Conservation (phyloP, 805 yeast species). For the Wickerhamomyces hampshirensis region DNA sequence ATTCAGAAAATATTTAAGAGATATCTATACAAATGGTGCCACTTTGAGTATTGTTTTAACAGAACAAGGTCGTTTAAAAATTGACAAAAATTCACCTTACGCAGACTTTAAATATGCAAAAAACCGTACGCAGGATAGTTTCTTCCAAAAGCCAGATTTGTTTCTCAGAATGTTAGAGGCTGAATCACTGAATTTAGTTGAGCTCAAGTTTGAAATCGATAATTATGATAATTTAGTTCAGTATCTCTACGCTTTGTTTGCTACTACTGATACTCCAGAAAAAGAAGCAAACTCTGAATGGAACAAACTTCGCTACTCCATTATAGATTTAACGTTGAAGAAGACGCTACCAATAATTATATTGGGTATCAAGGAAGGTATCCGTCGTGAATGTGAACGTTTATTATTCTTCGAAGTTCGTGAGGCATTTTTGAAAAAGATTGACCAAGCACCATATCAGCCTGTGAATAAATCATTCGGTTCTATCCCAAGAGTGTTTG, state of each 20-base stretch:
- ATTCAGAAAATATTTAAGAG: conserved; percentile 65
- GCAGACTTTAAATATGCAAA: conserved; percentile 90
- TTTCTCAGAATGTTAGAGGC: conserved; percentile 90
- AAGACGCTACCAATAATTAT: conserved; percentile 64
- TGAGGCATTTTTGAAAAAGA: conserved; percentile 56
- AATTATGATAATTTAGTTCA: conserved; percentile 35
- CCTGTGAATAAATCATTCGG: conserved; percentile 76
- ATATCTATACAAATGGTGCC: conserved; percentile 59
- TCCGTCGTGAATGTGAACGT: conserved; percentile 72
- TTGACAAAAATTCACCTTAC: conserved; percentile 74
- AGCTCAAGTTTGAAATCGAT: conserved; percentile 50
- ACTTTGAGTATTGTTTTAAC: conserved; percentile 71
- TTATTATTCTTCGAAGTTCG: conserved; percentile 67
- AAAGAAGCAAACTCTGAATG: conserved; percentile 65
- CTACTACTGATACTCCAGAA: conserved; percentile 77
- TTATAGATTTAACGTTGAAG: conserved; percentile 62
- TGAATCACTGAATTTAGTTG: conserved; percentile 70
- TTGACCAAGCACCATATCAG: conserved; percentile 91
- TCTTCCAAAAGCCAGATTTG: conserved; percentile 70
- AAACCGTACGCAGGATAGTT: conserved; percentile 72
- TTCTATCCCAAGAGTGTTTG: conserved; percentile 77
- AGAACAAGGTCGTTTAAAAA: conserved; percentile 74
- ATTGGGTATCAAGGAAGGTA: conserved; percentile 74
- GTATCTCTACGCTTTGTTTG: conserved; percentile 48
- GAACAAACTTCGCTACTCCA: conserved; percentile 70